Base-by-base conservation (phyloP, 1,284 basidiomycete species). In the Phellopilus nigrolimitatus region DNA sequence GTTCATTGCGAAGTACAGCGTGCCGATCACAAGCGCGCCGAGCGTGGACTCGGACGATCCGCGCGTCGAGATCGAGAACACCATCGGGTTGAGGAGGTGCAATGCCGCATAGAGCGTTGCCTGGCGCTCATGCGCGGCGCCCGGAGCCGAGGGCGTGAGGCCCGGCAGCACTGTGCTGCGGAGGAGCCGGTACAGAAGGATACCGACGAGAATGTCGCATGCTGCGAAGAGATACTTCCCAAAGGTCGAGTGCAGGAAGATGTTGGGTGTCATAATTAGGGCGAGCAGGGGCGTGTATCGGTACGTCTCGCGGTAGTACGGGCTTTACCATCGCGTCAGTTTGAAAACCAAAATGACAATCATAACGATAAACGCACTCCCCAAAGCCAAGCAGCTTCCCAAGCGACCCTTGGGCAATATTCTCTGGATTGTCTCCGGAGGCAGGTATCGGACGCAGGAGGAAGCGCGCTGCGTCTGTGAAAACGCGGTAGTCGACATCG, bases 261-360 rank as follows among this genome's bases (percentile, higher is more conserved):
- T 78, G 62, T 93, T 95, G 1, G 95, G 94, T 1, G 83, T 72
- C 22, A 97, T 71, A 7, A 95, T 64, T 1, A 93, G 66, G 1
- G 95, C 91, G 6, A 99, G 77, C 25, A 99, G 71, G 3, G 95
- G 95, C 1, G 95, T 99, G 66, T 99, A 99, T 3, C 95, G 86
- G 66, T 97, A 99, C 1, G 97, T 99, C 56, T 88, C 81, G 42
- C 95, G 79, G n/a, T 76, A 78, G 65, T 97, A 99, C 2, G 97
- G 97, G 61, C 94, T 95, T 54, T 46, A 58, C 33, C 33, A 51
- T 24, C 53, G 21, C 27, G 25, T 44, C 17, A 40, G 24, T 33
- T 59, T 27, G 48, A 22, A 41, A 10, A 36, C 27, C 30, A 47
- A 21, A 28, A 25, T 38, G 25, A n/a, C n/a, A 30, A 7, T 13